Conservation (phyloP, 306 rosid species). For the Adenanthera pavonina region DNA sequence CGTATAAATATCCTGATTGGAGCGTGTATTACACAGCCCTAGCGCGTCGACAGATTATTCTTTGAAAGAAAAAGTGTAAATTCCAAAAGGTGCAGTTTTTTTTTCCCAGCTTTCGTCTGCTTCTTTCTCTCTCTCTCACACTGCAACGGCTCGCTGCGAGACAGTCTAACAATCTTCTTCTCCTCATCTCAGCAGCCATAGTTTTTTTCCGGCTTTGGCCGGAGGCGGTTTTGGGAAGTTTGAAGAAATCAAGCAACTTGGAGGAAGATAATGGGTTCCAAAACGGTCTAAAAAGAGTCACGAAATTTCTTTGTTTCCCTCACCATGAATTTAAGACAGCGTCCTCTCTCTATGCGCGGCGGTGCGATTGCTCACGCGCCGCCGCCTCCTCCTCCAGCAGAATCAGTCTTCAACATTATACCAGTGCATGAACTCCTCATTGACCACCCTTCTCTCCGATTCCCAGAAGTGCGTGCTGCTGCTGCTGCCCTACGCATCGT, state of each 20-base stretch:
- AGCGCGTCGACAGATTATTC: conserved; percentile 28
- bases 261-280: conserved; percentile 29
- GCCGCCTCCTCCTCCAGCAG: conserved; percentile 37
- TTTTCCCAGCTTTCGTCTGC: conserved; percentile 25
- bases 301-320: background rate
- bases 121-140: background rate
- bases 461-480: conserved; percentile 87
- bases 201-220: background rate
- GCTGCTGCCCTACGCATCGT: conserved; percentile 75
- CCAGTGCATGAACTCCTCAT: conserved; percentile 74
- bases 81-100: conserved; percentile 35
- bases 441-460: conserved; percentile 88
- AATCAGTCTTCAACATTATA: conserved; percentile 71
- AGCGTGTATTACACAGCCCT: conserved; percentile 1
- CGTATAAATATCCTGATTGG: background rate
- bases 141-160: background rate
- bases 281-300: conserved; percentile 10
- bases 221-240: background rate
- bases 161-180: background rate
- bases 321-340: conserved; percentile 47
- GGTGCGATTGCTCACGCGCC: conserved; percentile 12
- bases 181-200: background rate
- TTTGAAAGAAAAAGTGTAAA: too few relatives aligned
- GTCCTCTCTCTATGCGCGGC: conserved; percentile 40
- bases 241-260: conserved; percentile 8